A percentile compares a stretch with the other conserved stretches of the same genome.
Conservation (phyloP, 108 stramenopile species). For the Mediolabrus comicus region DNA sequence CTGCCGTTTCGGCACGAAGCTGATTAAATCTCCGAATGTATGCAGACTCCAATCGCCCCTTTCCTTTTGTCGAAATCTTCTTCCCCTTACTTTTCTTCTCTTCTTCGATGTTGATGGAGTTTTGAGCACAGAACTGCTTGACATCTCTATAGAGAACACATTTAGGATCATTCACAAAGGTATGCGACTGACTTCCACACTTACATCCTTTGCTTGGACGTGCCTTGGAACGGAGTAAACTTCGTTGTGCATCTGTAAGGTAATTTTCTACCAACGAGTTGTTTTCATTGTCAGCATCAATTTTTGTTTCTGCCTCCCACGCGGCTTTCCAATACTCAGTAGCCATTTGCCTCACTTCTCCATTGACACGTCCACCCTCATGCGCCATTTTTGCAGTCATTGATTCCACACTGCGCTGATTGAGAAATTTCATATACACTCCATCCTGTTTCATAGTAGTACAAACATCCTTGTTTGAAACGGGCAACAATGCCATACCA, state of each 20-base stretch:
- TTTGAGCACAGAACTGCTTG: slow-evolving; percentile 20
- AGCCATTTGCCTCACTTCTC: slow-evolving; percentile 19
- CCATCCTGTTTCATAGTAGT: slow-evolving; percentile 3
- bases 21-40: slow-evolving; percentile 58
- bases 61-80: slow-evolving; percentile 18
- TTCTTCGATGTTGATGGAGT: slow-evolving; percentile 13
- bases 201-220: slow-evolving; percentile 68
- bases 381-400: slow-evolving; percentile 23
- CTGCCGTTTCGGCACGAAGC: slow-evolving; percentile 46
- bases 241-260: slow-evolving; percentile 67
- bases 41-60: slow-evolving; percentile 68
- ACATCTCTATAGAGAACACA: slow-evolving; percentile 71
- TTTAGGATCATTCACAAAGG: slow-evolving; percentile 62
- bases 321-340: slow-evolving; percentile 20
- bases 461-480: slow-evolving; percentile 15
- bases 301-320: slow-evolving; percentile 21
- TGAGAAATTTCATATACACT: neutral
- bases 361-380: slow-evolving; percentile 17
- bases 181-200: slow-evolving; percentile 63
- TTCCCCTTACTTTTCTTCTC: neutral
- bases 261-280: slow-evolving; percentile 12
- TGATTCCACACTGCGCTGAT: slow-evolving; percentile 11
- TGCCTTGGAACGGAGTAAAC: slow-evolving; percentile 44
- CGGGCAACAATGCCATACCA: slow-evolving; percentile 30
- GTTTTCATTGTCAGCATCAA: slow-evolving; percentile 21